A percentile compares a stretch with the other conserved stretches of the same genome.
Conservation (phyloP, 352 stramenopile species). For the Phytophthora ohioensis region DNA sequence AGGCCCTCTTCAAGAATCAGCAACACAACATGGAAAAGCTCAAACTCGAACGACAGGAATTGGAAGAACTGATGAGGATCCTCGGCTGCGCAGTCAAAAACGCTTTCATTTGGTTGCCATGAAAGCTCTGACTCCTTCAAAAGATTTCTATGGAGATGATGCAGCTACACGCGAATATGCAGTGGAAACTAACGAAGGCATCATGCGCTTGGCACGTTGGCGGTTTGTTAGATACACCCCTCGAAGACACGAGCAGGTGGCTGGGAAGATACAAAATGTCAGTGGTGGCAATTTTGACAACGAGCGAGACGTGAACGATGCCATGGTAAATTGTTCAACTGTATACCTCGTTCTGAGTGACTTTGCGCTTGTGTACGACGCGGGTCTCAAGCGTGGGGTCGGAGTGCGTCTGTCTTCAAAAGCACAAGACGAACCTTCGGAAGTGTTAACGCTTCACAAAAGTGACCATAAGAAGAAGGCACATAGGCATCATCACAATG, state of each 20-base stretch:
- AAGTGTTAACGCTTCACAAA: slow-evolving; percentile 9
- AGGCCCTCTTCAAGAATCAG: neutral
- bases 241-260: slow-evolving; percentile 11
- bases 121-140: slow-evolving; percentile 57
- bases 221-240: slow-evolving; percentile 40
- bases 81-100: slow-evolving; percentile 13
- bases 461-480: slow-evolving; percentile 13
- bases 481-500: slow-evolving; percentile 2
- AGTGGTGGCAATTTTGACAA: neutral
- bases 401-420: slow-evolving; percentile 26
- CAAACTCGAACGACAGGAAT: neutral
- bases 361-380: slow-evolving; percentile 48
- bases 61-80: neutral
- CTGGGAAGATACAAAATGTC: neutral
- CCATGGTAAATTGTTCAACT: slow-evolving; percentile 49
- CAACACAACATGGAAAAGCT: neutral
- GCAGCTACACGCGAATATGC: slow-evolving; percentile 65
- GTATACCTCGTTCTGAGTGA: slow-evolving; percentile 52
- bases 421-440: neutral
- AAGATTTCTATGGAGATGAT: slow-evolving; percentile 69
- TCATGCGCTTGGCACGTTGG: slow-evolving; percentile 67
- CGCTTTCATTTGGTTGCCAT: slow-evolving; percentile 65
- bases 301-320: slow-evolving; percentile 34
- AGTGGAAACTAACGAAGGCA: slow-evolving; percentile 64
- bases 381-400: slow-evolving; percentile 38